Conservation (phyloP, 2,329 filamentous ascomycete genomes). For the Akanthomyces uredinophilus region DNA sequence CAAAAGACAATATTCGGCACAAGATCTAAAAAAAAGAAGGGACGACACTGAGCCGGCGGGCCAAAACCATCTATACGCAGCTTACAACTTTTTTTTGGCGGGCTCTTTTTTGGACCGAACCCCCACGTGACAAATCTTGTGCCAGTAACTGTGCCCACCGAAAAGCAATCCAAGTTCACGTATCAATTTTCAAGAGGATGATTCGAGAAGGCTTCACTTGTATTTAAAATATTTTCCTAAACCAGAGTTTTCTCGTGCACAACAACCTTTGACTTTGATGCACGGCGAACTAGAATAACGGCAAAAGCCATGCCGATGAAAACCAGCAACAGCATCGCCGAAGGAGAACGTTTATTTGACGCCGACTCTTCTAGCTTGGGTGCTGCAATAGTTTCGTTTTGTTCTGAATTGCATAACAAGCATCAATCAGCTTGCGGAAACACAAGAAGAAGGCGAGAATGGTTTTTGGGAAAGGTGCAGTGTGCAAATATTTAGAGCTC, state of each 20-base stretch:
- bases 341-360: not conserved
- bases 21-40: not conserved
- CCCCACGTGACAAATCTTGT: constrained; percentile 27
- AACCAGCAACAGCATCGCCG: constrained; percentile 21
- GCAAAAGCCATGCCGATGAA: constrained; percentile 40
- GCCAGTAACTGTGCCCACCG: not conserved
- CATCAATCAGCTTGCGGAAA: constrained; percentile 33
- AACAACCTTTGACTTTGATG: not conserved
- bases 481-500: constrained; percentile 62
- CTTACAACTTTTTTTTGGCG: constrained; percentile 29
- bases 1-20: too few species aligned
- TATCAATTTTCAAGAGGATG: not conserved
- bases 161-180: not conserved
- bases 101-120: not conserved
- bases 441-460: constrained; percentile 16
- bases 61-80: constrained; percentile 12
- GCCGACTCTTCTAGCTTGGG: not conserved
- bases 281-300: constrained; percentile 8
- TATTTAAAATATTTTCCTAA: constrained; percentile 3
- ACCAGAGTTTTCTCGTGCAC: constrained; percentile 15
- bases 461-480: constrained; percentile 17
- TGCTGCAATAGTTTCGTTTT: constrained; percentile 18
- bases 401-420: constrained; percentile 23
- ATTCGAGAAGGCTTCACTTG: not conserved
- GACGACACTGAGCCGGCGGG: not conserved